Evolutionary conservation across 805 yeast genomes (phyloP).

Genomic region (Monosporozyma unispora): DNA sequence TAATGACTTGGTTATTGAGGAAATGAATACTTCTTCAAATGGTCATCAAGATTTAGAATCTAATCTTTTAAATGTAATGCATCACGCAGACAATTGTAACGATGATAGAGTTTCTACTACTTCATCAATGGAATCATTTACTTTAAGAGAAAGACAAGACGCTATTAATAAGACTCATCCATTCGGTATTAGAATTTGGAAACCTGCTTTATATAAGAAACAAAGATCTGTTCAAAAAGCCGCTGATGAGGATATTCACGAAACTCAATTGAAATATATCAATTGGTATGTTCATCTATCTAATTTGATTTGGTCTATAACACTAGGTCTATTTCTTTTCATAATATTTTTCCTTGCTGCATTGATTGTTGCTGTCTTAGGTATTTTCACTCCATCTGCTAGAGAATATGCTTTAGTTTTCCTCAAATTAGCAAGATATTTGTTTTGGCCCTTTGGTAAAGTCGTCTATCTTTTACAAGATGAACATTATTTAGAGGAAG

Average conservation of each 20-base stretch:
- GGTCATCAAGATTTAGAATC: slow-evolving; percentile 6
- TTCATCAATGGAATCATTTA: slow-evolving; percentile 68
- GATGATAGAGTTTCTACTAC: slow-evolving; percentile 28
- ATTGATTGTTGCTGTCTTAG: slow-evolving; percentile 34
- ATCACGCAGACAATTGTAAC: background rate
- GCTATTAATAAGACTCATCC: slow-evolving; percentile 97
- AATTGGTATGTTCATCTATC: slow-evolving; percentile 55
- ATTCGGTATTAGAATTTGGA: slow-evolving; percentile 97
- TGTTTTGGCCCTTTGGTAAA: slow-evolving; percentile 83
- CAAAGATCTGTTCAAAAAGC: slow-evolving; percentile 81
- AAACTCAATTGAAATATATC: slow-evolving; percentile 47
- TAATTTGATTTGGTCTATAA: slow-evolving; percentile 62
- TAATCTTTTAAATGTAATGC: slow-evolving; percentile 5
- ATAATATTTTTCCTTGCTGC: slow-evolving; percentile 38
- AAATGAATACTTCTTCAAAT: slow-evolving; percentile 1
- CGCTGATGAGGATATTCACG: slow-evolving; percentile 91
- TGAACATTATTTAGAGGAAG: slow-evolving; percentile 75
- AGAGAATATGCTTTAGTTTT: slow-evolving; percentile 54
- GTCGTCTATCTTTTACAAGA: slow-evolving; percentile 72
- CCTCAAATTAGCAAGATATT: slow-evolving; percentile 56
- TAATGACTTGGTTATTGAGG: background rate
- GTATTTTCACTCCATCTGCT: slow-evolving; percentile 38
- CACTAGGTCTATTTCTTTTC: slow-evolving; percentile 61
- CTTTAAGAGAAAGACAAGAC: slow-evolving; percentile 84
- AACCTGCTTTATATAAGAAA: slow-evolving; percentile 93